Conservation (phyloP, 495 filamentous ascomycete species). For the Penicillium daleae region DNA sequence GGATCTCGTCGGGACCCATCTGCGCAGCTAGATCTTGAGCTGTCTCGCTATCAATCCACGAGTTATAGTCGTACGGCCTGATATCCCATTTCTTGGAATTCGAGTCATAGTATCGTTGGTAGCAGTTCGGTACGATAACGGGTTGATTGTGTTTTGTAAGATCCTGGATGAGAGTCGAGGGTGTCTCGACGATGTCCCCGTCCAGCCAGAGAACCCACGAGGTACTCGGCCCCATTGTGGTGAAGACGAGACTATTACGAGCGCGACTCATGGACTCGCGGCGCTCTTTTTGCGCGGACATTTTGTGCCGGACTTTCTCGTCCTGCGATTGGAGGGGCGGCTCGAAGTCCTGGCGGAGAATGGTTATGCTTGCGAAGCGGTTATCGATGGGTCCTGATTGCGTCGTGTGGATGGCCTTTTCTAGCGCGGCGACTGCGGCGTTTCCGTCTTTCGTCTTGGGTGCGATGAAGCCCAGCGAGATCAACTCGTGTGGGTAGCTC, state of each 20-base stretch:
- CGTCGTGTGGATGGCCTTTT: constrained; percentile 80
- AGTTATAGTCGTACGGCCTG: constrained; percentile 95
- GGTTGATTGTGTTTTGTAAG: constrained; percentile 84
- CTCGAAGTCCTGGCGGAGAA: constrained; percentile 94
- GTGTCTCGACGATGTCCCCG: constrained; percentile 89
- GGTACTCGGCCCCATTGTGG: constrained; percentile 91
- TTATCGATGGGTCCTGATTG: constrained; percentile 77
- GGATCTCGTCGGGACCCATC: constrained; percentile 89
- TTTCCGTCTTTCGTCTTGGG: constrained; percentile 91
- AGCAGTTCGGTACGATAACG: constrained; percentile 93
- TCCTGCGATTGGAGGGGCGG: constrained; percentile 77
- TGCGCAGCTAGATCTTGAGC: constrained; percentile 73
- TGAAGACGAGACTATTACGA: constrained; percentile 92
- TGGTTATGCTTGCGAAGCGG: constrained; percentile 89
- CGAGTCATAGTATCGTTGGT: constrained; percentile 80
- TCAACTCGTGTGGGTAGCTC: constrained; percentile 88
- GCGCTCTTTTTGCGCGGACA: constrained; percentile 82
- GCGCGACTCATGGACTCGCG: constrained; percentile 91
- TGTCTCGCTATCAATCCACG: constrained; percentile 84
- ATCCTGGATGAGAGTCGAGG: constrained; percentile 85
- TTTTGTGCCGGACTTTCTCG: constrained; percentile 87
- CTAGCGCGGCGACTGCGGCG: constrained; percentile 74
- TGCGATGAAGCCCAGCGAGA: constrained; percentile 94
- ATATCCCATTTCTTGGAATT: constrained; percentile 69
- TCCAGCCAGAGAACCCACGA: constrained; percentile 98